These are phyloP conservation scores for Psilocybe tampanensis DNA, from an alignment of 768 basidiomycete genomes.

Conservation along the genomic window DNA sequence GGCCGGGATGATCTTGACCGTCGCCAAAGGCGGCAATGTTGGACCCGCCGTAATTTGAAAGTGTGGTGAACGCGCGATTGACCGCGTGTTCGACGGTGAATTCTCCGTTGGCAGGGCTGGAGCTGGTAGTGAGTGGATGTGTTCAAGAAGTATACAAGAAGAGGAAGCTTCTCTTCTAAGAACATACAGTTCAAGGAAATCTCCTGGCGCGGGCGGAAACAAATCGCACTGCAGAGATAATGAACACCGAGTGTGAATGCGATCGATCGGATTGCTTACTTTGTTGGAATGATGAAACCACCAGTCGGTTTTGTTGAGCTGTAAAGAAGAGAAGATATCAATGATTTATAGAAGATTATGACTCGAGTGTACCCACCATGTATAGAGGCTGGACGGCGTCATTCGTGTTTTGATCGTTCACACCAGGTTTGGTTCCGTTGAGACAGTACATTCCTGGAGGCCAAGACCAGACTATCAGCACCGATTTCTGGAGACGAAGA, in stretches of 20 bases:
- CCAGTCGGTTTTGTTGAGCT: conserved; percentile 39
- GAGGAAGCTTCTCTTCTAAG: background rate
- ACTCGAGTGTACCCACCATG: conserved; percentile 20
- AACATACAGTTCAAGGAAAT: conserved; percentile 45
- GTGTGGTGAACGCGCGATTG: conserved; percentile 44
- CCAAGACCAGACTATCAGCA: conserved; percentile 1
- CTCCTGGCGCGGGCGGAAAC: conserved; percentile 44
- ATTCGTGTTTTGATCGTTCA: conserved; percentile 32
- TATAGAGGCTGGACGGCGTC: conserved; percentile 36
- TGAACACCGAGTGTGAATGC: background rate
- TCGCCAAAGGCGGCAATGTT: conserved; percentile 29
- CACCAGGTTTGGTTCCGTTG: conserved; percentile 32
- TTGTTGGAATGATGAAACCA: conserved; percentile 44
- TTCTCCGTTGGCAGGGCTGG: conserved; percentile 40
- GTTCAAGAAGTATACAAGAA: background rate
- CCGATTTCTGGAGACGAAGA: background rate
- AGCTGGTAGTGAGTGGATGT: background rate
- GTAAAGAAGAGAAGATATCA: background rate
- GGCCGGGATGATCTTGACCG: conserved; percentile 36
- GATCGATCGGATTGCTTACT: conserved; percentile 21
- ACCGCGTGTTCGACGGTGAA: conserved; percentile 45
- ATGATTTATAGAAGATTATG: background rate
- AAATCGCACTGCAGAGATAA: conserved; percentile 38
- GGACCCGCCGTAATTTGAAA: conserved; percentile 33
- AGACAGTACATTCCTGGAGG: conserved; percentile 35